Evolutionary conservation across 495 filamentous ascomycete genomes (phyloP).

Genomic region (Daldinia caldariorum): DNA sequence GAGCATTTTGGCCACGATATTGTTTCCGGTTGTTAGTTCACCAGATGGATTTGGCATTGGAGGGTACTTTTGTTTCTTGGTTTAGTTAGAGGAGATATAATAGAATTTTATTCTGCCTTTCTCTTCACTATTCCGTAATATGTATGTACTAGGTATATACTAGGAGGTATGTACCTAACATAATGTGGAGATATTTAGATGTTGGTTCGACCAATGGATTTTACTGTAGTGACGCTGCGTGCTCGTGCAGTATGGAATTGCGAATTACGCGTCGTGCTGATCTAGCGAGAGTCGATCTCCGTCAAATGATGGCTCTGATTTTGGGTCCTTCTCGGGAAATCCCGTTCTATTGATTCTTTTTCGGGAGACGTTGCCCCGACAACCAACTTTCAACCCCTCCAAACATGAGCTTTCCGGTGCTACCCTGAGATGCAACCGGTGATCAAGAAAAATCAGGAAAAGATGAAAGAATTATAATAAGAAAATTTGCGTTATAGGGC

Average conservation of each 20-base stretch:
- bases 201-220: slow-evolving; percentile 17
- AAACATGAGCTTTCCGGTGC: slow-evolving; percentile 21
- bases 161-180: too few species aligned
- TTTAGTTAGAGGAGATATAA: not conserved
- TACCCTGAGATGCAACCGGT: not conserved
- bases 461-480: slow-evolving; percentile 3
- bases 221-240: slow-evolving; percentile 20
- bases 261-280: slow-evolving; percentile 18
- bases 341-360: slow-evolving; percentile 21
- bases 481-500: slow-evolving; percentile 1
- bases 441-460: slow-evolving; percentile 2
- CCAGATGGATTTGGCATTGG: slow-evolving; percentile 5
- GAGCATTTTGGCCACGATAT: slow-evolving; percentile 1
- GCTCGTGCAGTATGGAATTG: slow-evolving; percentile 4
- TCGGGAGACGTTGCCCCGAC: slow-evolving; percentile 21
- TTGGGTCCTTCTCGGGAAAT: slow-evolving; percentile 8
- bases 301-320: not conserved
- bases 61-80: not conserved
- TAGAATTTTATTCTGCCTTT: slow-evolving; percentile 2
- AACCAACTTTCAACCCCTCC: slow-evolving; percentile 32
- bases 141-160: not conserved
- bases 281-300: slow-evolving; percentile 17
- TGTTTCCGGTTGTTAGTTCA: slow-evolving; percentile 9
- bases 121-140: slow-evolving; percentile 9
- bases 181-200: not conserved